phyloP scores from a whole-genome alignment of 2,329 filamentous ascomycete genomes.

The Pleomassaria siparia region DNA sequence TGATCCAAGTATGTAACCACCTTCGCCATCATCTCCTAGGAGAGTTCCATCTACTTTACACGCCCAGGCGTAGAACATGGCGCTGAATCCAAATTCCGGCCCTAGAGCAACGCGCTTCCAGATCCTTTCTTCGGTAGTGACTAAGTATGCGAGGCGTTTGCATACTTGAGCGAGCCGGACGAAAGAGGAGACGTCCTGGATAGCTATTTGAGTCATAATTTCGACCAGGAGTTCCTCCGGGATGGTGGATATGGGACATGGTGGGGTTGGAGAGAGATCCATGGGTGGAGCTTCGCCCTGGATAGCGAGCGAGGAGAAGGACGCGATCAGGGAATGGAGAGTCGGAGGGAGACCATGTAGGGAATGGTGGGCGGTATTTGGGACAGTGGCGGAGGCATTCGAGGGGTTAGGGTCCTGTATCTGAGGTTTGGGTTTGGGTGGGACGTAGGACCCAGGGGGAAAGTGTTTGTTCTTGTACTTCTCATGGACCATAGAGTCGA shows the following conservation, averaged over 20 bases:
- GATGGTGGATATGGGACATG: constrained; percentile 76
- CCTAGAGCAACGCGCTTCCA: constrained; percentile 79
- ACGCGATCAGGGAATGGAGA: constrained; percentile 69
- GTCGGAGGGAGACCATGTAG: constrained; percentile 58
- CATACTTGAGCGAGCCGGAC: constrained; percentile 77
- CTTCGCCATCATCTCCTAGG: constrained; percentile 38
- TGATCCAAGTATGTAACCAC: constrained; percentile 32
- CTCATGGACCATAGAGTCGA: constrained; percentile 83
- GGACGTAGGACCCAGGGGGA: constrained; percentile 59
- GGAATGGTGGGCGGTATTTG: constrained; percentile 60
- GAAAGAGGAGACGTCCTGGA: constrained; percentile 75
- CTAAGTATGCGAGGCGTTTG: constrained; percentile 82
- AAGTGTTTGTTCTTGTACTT: constrained; percentile 92
- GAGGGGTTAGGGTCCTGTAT: constrained; percentile 46
- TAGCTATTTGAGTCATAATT: constrained; percentile 71
- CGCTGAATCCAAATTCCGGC: constrained; percentile 72
- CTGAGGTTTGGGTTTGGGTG: constrained; percentile 26
- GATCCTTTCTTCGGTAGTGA: constrained; percentile 78
- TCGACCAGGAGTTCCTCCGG: constrained; percentile 85
- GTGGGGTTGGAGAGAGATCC: constrained; percentile 70
- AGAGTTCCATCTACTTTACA: constrained; percentile 58
- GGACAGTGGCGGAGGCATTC: constrained; percentile 55
- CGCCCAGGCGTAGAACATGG: constrained; percentile 80
- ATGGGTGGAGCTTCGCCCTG: constrained; percentile 66
- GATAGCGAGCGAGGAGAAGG: constrained; percentile 73